A percentile compares a stretch with the other conserved stretches of the same genome.
These are phyloP conservation scores for Pleurozium schreberi DNA, from an alignment of 225 moss, liverwort and hornwort species.

Conservation along the genomic window DNA sequence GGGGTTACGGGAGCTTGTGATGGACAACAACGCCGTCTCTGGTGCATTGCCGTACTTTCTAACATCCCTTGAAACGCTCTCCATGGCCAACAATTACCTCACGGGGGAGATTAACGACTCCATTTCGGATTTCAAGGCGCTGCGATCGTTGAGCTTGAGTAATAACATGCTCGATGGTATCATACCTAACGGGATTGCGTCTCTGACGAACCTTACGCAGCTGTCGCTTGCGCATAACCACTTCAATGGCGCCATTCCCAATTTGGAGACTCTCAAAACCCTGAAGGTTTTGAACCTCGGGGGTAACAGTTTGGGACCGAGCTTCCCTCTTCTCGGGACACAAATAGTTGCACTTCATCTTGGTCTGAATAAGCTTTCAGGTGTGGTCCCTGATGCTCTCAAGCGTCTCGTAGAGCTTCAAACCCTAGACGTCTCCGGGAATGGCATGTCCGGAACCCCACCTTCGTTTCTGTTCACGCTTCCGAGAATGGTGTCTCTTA, in stretches of 20 bases:
- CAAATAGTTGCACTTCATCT: constrained; percentile 34
- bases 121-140: constrained; percentile 20
- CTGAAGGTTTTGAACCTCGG: constrained; percentile 57
- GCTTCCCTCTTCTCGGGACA: constrained; percentile 36
- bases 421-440: constrained; percentile 58
- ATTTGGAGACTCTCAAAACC: constrained; percentile 20
- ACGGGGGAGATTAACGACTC: constrained; percentile 37
- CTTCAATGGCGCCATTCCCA: constrained; percentile 34
- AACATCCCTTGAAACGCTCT: constrained; percentile 37
- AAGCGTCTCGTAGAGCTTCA: constrained; percentile 18
- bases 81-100: constrained; percentile 50
- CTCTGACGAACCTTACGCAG: constrained; percentile 17
- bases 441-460: constrained; percentile 37
- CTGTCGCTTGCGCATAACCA: constrained; percentile 32
- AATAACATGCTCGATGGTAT: constrained; percentile 50
- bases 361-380: constrained; percentile 44
- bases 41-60: constrained; percentile 58
- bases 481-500: constrained; percentile 38
- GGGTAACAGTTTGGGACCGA: constrained; percentile 58
- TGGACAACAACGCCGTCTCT: constrained; percentile 64
- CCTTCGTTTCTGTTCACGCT: constrained; percentile 49
- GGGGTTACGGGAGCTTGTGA: constrained; percentile 38
- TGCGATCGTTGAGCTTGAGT: constrained; percentile 29
- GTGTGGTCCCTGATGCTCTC: constrained; percentile 30
- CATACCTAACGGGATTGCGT: constrained; percentile 24